Evolutionary conservation across 78 protist species (phyloP), one percentile per base, ranked within the genome.

Genomic region (Emiliania huxleyi): DNA sequence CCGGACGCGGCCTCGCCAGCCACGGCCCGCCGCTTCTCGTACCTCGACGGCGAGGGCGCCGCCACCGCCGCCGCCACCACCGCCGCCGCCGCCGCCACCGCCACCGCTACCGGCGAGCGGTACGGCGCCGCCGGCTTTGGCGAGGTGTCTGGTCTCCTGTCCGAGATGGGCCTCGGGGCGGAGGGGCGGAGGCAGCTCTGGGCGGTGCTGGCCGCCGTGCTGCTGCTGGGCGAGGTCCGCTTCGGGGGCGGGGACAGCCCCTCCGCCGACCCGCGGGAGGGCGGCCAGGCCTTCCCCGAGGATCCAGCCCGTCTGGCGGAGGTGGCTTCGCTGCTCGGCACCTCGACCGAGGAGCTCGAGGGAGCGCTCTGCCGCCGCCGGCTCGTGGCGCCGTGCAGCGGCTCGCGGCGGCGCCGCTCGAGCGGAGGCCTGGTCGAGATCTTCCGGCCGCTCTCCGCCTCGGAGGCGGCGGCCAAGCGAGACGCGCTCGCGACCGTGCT

Each of bases 151-250:
- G 12, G 6, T 3, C 25, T 62, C 15, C 42, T 90, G 83, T 0
- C 5, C 35, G 46, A 1, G 29, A 4, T 90, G n/a, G 93, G 84
- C 56, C 22, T 90, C 22, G 87, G 22, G 23, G 38, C 15, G 23
- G 55, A 42, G 49, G 73, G 3, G 29, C 83, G 3, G 29, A 21
- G 33, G 42, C 11, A 42, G 52, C 26, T 91, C 37, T 3, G 15
- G 56, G n/a, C 29, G 40, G 38, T 89, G 48, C 91, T 89, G 29
- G 96, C 91, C 23, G 95, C 93, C 42, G 22, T 90, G 29, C 93
- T 96, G 33, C 55, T 45, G 71, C 81, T 96, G 38, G 96, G 95
- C 46, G 91, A 96, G 62, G 77, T 95, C 49, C 0, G n/a, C 77
- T 87, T 92, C 69, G 45, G 0, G 35, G 43, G 2, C 37, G 15